A percentile compares a stretch with the other conserved stretches of the same genome.
Conservation (phyloP, 495 filamentous ascomycete species). For the Thermothielavioides terrestris region DNA sequence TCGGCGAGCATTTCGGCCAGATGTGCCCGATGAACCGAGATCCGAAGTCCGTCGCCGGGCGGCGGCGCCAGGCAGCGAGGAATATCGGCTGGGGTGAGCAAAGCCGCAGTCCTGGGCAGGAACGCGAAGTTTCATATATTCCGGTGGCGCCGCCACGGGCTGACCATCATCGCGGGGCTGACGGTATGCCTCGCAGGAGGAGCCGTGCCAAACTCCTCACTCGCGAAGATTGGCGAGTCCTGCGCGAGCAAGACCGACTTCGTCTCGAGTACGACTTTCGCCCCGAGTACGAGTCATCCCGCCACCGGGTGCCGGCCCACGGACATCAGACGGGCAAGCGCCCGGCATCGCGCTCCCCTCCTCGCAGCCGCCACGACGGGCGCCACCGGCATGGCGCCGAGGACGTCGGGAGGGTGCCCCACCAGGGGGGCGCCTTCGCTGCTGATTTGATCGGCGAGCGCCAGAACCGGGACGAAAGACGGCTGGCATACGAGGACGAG, state of each 20-base stretch:
- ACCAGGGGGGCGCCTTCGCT: background rate
- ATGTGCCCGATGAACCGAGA: slow-evolving; percentile 27
- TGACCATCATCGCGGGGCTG: no score
- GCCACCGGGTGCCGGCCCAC: background rate
- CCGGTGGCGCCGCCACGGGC: no score
- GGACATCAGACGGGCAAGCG: background rate
- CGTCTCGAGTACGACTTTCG: background rate
- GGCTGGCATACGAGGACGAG: slow-evolving; percentile 15
- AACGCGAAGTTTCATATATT: no score
- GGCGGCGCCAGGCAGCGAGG: background rate
- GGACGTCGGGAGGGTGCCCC: background rate
- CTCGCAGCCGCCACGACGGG: no score
- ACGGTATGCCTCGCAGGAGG: no score
- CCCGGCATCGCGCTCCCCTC: background rate
- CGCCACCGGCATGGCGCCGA: background rate
- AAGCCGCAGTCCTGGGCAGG: background rate
- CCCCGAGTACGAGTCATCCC: background rate
- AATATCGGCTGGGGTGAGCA: background rate
- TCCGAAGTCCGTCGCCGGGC: slow-evolving; percentile 20
- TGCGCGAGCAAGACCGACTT: background rate
- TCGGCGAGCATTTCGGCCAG: slow-evolving; percentile 21
- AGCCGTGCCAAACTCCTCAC: no score
- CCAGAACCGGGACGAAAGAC: background rate
- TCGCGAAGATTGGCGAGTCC: no score
- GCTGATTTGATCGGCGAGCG: background rate